Base-by-base conservation (phyloP, 139 green algal species). In the Edaphochlamys debaryana region DNA sequence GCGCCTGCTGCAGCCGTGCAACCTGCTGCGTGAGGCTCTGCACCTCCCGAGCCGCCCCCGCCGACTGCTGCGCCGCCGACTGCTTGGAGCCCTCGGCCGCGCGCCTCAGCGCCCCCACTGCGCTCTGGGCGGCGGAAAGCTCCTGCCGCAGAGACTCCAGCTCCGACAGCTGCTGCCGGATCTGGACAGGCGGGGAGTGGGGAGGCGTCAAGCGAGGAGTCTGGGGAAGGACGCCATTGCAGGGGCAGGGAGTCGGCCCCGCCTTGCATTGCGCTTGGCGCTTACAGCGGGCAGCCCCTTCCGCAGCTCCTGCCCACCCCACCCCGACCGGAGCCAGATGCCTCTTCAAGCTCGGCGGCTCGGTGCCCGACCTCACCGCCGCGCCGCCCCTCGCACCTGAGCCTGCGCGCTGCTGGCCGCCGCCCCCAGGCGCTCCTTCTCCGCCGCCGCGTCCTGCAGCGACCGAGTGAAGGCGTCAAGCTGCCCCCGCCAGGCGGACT, bases 151-250 rank as follows among this genome's bases (percentile, higher is more conserved):
- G 42, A 8, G 71, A 36, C 36, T 75, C 38, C 71, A 91, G 78
- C 87, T 91, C 82, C 22, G 75, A 27, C 45, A 91, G 54, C 79
- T 91, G 87, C 72, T 87, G 72, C 25, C 82, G 82, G 20, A 89
- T 70, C 85, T 89, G 78, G 30, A n/a, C n/a, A n/a, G n/a, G n/a
- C n/a, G n/a, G n/a, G n/a, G n/a, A n/a, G n/a, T n/a, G n/a, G n/a
- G n/a, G n/a, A n/a, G n/a, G n/a, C n/a, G n/a, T n/a, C n/a, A n/a
- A n/a, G n/a, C n/a, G n/a, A n/a, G n/a, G n/a, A n/a, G n/a, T n/a
- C n/a, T n/a, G n/a, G n/a, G n/a, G n/a, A n/a, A n/a, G n/a, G n/a
- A n/a, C n/a, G n/a, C n/a, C n/a, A n/a, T n/a, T n/a, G n/a, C n/a
- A n/a, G n/a, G n/a, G n/a, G n/a, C n/a, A n/a, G n/a, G n/a, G n/a